Evolutionary conservation across 345 rosid genomes (phyloP).

Genomic region (Ceriops decandra): DNA sequence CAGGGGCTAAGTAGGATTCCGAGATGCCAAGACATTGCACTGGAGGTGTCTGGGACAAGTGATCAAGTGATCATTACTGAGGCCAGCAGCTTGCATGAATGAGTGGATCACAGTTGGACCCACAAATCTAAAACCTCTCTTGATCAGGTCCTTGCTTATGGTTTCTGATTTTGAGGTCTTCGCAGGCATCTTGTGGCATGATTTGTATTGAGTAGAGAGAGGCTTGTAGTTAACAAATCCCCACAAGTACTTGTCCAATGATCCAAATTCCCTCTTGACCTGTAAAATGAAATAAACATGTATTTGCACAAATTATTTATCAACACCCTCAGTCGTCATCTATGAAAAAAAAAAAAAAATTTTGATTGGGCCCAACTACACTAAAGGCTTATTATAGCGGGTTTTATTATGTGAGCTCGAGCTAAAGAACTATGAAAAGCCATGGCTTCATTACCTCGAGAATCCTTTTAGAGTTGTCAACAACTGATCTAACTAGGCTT

Average conservation of each 20-base stretch:
- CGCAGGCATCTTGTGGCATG: slow-evolving; percentile 52
- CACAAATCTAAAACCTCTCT: slow-evolving; percentile 57
- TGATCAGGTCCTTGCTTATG: slow-evolving; percentile 69
- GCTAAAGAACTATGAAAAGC: no score
- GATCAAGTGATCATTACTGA: slow-evolving; percentile 57
- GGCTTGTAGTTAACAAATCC: slow-evolving; percentile 49
- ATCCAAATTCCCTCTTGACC: slow-evolving; percentile 52
- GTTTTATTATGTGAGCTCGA: no score
- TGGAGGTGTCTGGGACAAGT: slow-evolving; percentile 60
- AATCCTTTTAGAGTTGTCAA: slow-evolving; percentile 52
- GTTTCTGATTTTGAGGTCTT: slow-evolving; percentile 65
- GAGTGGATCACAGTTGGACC: slow-evolving; percentile 64
- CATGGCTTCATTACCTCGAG: slow-evolving; percentile 35
- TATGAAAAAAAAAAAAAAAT: no score
- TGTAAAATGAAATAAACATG: slow-evolving; percentile 10
- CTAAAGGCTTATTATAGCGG: no score
- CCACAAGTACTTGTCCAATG: slow-evolving; percentile 60
- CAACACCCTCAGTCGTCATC: no score
- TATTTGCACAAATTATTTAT: not conserved
- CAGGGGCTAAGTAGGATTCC: slow-evolving; percentile 3
- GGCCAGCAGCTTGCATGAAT: slow-evolving; percentile 69
- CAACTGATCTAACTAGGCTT: slow-evolving; percentile 51
- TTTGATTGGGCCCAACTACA: no score
- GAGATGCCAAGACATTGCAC: slow-evolving; percentile 29
- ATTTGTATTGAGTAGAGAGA: slow-evolving; percentile 40